Conservation (phyloP, 2,329 filamentous ascomycete species). For the Trichoderma atroviride region DNA sequence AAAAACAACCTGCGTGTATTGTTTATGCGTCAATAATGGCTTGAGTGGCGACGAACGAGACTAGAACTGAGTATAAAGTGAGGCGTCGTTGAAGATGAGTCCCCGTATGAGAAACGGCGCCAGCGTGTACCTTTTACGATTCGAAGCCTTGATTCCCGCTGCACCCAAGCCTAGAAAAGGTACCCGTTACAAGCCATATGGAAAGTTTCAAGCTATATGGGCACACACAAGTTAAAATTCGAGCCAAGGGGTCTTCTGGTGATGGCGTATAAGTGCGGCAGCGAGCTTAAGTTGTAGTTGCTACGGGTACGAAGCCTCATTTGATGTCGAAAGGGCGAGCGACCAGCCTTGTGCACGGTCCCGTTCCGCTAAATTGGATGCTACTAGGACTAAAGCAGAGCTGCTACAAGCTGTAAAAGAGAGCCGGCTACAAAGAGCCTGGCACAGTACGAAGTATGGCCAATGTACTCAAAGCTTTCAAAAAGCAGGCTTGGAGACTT, state of each 20-base stretch:
- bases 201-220: too few species aligned
- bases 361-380: background rate
- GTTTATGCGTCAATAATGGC: background rate
- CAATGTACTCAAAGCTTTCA: background rate
- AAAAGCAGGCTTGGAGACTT: background rate
- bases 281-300: background rate
- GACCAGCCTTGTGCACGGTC: slow-evolving; percentile 20
- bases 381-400: background rate
- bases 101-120: background rate
- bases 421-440: background rate
- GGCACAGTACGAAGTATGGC: background rate
- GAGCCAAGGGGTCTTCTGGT: background rate
- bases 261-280: background rate
- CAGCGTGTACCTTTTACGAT: background rate
- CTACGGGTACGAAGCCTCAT: background rate
- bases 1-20: background rate
- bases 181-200: background rate
- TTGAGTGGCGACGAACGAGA: background rate
- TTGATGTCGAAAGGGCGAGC: slow-evolving; percentile 13
- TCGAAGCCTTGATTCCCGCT: background rate
- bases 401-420: background rate
- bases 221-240: background rate
- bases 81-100: background rate
- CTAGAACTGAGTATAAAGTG: background rate
- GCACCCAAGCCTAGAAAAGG: background rate